Evolutionary conservation across 2,329 filamentous ascomycete genomes (phyloP).

Genomic region (Fusarium chlamydosporum): DNA sequence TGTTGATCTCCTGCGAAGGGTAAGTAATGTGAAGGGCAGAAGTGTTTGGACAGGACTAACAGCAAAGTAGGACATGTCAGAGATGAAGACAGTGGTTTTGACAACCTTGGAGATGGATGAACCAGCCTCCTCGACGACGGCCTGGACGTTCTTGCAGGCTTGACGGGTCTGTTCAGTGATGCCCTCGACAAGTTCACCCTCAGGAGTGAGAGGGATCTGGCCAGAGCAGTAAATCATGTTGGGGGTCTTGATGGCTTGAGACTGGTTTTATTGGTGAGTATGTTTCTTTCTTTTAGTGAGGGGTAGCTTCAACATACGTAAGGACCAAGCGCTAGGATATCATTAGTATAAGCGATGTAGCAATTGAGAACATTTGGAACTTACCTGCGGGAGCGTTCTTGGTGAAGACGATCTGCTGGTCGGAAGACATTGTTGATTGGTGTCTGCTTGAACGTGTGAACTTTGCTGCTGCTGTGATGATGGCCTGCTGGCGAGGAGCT

Average conservation of each 20-base stretch:
- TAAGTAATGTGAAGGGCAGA: not conserved
- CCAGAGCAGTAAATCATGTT: slow-evolving; percentile 77
- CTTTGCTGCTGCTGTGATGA: slow-evolving; percentile 35
- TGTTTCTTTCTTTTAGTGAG: slow-evolving; percentile 15
- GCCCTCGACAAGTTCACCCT: slow-evolving; percentile 70
- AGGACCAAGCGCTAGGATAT: slow-evolving; percentile 68
- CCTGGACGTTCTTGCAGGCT: slow-evolving; percentile 82
- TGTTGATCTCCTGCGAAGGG: slow-evolving; percentile 78
- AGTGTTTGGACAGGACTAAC: slow-evolving; percentile 54
- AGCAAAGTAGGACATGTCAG: slow-evolving; percentile 90
- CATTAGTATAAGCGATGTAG: slow-evolving; percentile 22
- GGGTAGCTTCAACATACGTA: slow-evolving; percentile 65
- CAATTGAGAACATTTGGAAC: slow-evolving; percentile 48
- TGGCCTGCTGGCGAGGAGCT: slow-evolving; percentile 29
- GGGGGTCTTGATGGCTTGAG: slow-evolving; percentile 76
- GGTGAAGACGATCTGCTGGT: slow-evolving; percentile 67
- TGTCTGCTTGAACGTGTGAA: slow-evolving; percentile 55
- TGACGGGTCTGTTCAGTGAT: slow-evolving; percentile 74
- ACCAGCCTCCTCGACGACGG: slow-evolving; percentile 85
- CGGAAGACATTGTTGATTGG: slow-evolving; percentile 62
- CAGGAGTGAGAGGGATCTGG: slow-evolving; percentile 77
- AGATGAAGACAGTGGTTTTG: slow-evolving; percentile 93
- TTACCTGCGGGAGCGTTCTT: slow-evolving; percentile 72
- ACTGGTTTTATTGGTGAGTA: slow-evolving; percentile 58
- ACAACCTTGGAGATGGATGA: slow-evolving; percentile 84